phyloP scores from a whole-genome alignment of 2,329 filamentous ascomycete species.

The Colletotrichum sp. region DNA sequence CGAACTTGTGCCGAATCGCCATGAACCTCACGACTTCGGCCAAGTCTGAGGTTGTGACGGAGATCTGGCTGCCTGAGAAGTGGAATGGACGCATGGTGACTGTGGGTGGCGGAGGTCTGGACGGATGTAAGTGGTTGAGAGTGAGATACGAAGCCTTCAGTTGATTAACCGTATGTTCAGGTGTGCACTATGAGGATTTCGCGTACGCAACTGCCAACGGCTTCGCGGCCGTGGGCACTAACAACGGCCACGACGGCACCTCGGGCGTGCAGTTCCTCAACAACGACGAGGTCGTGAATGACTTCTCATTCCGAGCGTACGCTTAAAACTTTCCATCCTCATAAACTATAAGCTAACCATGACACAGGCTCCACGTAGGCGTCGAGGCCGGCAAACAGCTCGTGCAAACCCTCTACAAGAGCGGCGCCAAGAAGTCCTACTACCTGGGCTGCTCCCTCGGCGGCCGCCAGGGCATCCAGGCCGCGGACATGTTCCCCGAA shows the following conservation, averaged over 20 bases:
- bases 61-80: slow-evolving; percentile 51
- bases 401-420: slow-evolving; percentile 50
- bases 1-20: slow-evolving; percentile 31
- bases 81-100: slow-evolving; percentile 52
- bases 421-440: slow-evolving; percentile 44
- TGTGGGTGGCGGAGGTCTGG: slow-evolving; percentile 54
- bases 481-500: slow-evolving; percentile 42
- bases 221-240: slow-evolving; percentile 53
- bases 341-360: not conserved
- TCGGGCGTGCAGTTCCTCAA: slow-evolving; percentile 33
- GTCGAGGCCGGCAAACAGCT: slow-evolving; percentile 54
- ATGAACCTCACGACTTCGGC: slow-evolving; percentile 32
- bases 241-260: slow-evolving; percentile 56
- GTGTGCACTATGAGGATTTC: slow-evolving; percentile 51
- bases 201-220: slow-evolving; percentile 47
- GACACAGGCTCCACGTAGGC: slow-evolving; percentile 47
- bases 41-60: slow-evolving; percentile 46
- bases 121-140: slow-evolving; percentile 40
- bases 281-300: slow-evolving; percentile 38
- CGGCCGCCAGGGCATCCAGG: slow-evolving; percentile 56
- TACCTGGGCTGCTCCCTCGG: slow-evolving; percentile 60
- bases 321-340: not conserved
- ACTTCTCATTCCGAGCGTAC: slow-evolving; percentile 39
- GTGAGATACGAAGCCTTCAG: not conserved
- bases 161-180: slow-evolving; percentile 3